A percentile compares a stretch with the other conserved stretches of the same genome.
These are phyloP conservation scores for Asterella californica DNA, from an alignment of 225 moss, liverwort and hornwort genomes.

Conservation along the genomic window DNA sequence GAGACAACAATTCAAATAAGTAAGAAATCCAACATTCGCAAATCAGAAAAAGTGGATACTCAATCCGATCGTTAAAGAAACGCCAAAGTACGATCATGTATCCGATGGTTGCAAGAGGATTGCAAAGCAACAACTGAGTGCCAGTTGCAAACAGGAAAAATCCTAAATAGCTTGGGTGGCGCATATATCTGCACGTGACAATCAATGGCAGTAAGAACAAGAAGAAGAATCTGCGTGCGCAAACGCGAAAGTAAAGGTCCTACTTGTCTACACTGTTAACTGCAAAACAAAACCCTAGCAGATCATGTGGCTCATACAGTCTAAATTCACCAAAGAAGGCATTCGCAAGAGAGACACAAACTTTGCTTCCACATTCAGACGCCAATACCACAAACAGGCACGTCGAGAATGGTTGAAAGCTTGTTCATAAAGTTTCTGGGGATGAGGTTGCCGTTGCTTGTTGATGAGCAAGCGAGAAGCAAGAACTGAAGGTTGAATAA, in stretches of 20 bases:
- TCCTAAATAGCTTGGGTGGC: constrained; percentile 93
- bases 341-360: not conserved
- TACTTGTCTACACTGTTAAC: not conserved
- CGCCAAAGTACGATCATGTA: constrained; percentile 80
- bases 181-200: constrained; percentile 49
- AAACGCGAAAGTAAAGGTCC: too few species aligned
- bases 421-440: not conserved
- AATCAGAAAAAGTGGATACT: constrained; percentile 59
- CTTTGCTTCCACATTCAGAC: not conserved
- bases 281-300: not conserved
- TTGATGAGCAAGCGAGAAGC: not conserved
- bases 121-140: constrained; percentile 80
- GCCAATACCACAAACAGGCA: not conserved
- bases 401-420: not conserved
- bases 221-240: not conserved
- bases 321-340: too few species aligned
- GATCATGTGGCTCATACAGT: too few species aligned
- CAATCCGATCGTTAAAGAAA: constrained; percentile 81
- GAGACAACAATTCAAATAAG: not conserved
- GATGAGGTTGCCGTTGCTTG: not conserved
- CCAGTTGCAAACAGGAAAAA: constrained; percentile 93
- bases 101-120: constrained; percentile 60
- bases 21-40: not conserved
- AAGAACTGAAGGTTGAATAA: not conserved
- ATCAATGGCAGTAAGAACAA: not conserved